phyloP scores from a whole-genome alignment of 148 eudicot genomes.

The Cornus suecica region DNA sequence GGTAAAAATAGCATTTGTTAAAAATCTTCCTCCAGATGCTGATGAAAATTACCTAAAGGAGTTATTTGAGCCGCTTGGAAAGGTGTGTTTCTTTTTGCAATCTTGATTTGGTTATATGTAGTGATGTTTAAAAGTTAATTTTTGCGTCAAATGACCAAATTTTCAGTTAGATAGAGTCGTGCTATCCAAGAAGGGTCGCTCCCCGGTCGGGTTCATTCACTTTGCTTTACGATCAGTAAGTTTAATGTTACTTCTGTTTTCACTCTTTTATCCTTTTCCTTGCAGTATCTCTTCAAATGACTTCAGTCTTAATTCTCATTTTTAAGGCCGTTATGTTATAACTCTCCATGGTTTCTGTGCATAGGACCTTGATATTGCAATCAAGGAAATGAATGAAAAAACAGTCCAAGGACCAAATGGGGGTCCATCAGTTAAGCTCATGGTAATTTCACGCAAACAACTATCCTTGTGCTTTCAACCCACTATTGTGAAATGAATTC shows the following conservation, averaged over 20 bases:
- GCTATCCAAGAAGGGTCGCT: conserved; percentile 47
- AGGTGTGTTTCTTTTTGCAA: conserved; percentile 33
- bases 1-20: conserved; percentile 63
- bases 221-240: conserved; percentile 51
- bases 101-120: neutral
- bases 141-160: neutral
- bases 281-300: neutral
- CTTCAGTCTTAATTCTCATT: neutral
- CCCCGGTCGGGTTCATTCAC: conserved; percentile 64
- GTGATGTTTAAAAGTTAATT: conserved; percentile 5
- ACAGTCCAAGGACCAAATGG: conserved; percentile 43
- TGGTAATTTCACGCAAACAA: conserved; percentile 29
- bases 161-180: conserved; percentile 77
- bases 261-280: neutral
- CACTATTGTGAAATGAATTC: neutral
- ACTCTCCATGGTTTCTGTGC: neutral
- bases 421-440: conserved; percentile 40
- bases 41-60: conserved; percentile 53
- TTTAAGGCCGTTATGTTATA: neutral
- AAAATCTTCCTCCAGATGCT: conserved; percentile 55
- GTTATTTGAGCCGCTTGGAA: conserved; percentile 57
- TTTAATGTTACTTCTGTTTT: neutral
- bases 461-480: neutral
- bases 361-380: conserved; percentile 63
- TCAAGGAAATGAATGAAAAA: conserved; percentile 51